These are phyloP conservation scores for Linum trigynum DNA, from an alignment of 345 rosid species.

Conservation along the genomic window DNA sequence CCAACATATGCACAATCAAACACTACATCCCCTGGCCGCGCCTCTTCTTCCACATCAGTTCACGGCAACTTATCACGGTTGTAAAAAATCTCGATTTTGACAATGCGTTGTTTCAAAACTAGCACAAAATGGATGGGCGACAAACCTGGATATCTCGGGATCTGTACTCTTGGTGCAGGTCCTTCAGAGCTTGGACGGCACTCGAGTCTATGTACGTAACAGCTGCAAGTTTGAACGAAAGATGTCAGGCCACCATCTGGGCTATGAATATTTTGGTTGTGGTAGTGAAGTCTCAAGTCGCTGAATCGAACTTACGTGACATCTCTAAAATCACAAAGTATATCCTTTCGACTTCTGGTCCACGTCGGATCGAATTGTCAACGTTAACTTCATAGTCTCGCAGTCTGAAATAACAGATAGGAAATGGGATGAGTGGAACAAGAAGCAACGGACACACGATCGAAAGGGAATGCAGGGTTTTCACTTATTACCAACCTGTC, in stretches of 20 bases:
- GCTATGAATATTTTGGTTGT: neutral
- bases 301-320: conserved; percentile 63
- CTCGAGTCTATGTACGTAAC: conserved; percentile 83
- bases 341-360: conserved; percentile 79
- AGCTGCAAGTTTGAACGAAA: conserved; percentile 33
- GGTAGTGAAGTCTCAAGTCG: neutral
- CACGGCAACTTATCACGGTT: too few species aligned
- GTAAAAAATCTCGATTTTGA: neutral
- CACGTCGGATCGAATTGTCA: conserved; percentile 61
- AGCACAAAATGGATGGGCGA: neutral
- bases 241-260: neutral
- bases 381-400: conserved; percentile 78
- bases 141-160: conserved; percentile 71
- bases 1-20: too few species aligned
- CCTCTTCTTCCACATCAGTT: too few species aligned
- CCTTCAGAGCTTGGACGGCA: conserved; percentile 91
- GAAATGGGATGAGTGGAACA: conserved; percentile 9
- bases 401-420: conserved; percentile 35
- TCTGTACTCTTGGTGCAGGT: conserved; percentile 78
- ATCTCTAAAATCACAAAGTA: conserved; percentile 81
- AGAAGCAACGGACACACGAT: conserved; percentile 6
- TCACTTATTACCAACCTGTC: conserved; percentile 42
- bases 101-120: neutral
- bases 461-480: conserved; percentile 8
- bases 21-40: too few species aligned